These are phyloP conservation scores for Conoideocrella luteorostrata DNA, from an alignment of 2,329 filamentous ascomycete species.

Conservation along the genomic window DNA sequence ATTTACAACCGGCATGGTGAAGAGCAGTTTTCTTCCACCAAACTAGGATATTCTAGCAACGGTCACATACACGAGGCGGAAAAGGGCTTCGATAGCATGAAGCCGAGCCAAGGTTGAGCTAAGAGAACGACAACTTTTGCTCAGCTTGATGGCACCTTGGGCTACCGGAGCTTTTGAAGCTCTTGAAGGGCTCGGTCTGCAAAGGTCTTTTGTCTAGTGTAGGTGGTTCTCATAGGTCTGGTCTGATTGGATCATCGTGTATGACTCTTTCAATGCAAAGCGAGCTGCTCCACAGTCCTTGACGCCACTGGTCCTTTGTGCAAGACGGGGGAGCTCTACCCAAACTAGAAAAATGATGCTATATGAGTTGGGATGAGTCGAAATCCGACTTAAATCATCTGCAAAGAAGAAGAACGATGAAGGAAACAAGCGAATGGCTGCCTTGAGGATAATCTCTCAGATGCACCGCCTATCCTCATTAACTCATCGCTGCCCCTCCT, in stretches of 20 bases:
- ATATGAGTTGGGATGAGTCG: slow-evolving; percentile 7
- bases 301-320: slow-evolving; percentile 5
- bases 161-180: slow-evolving; percentile 1
- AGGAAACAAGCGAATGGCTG: slow-evolving; percentile 9
- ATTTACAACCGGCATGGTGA: slow-evolving; percentile 81
- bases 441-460: slow-evolving; percentile 2
- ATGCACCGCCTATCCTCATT: neutral
- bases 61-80: too few relatives aligned
- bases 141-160: too few relatives aligned
- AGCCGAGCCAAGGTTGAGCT: too few relatives aligned
- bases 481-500: neutral
- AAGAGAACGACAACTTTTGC: too few relatives aligned
- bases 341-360: neutral
- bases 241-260: slow-evolving; percentile 9
- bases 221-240: slow-evolving; percentile 1
- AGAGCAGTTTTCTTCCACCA: neutral
- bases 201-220: neutral
- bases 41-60: too few relatives aligned
- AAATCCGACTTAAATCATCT: neutral
- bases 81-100: too few relatives aligned
- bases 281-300: slow-evolving; percentile 5
- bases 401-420: neutral
- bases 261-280: slow-evolving; percentile 9
- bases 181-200: neutral
- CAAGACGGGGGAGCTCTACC: neutral